Evolutionary conservation across 176 grass and related monocot species (phyloP).

Genomic region (Zea luxurians): DNA sequence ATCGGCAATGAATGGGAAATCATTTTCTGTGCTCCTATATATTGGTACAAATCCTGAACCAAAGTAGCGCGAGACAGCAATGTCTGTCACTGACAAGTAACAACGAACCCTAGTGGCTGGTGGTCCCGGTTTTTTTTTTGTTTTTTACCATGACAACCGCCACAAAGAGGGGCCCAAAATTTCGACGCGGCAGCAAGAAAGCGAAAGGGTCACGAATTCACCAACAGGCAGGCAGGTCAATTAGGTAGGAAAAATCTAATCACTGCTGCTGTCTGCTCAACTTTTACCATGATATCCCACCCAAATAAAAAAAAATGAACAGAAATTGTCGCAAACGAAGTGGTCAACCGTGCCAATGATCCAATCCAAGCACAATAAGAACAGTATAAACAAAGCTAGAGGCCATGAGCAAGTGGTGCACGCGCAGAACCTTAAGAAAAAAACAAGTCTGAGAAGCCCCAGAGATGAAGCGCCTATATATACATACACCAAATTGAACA

Average conservation of each 20-base stretch:
- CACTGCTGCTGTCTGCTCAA: background rate
- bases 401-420: no score
- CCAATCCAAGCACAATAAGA: background rate
- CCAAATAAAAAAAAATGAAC: background rate
- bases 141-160: no score
- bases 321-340: slow-evolving; percentile 12
- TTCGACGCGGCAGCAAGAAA: background rate
- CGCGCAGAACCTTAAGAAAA: no score
- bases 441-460: no score
- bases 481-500: slow-evolving; percentile 35
- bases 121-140: no score
- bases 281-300: slow-evolving; percentile 1
- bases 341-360: slow-evolving; percentile 32
- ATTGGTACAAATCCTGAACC: no score
- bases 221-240: background rate
- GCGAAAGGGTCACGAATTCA: slow-evolving; percentile 1
- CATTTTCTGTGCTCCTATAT: no score
- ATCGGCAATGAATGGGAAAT: no score
- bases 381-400: slow-evolving; percentile 12
- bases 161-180: no score
- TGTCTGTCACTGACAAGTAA: no score
- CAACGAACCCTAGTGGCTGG: no score
- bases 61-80: no score
- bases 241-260: slow-evolving; percentile 18
- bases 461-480: slow-evolving; percentile 34